Conservation (phyloP, 768 basidiomycete genomes). For the Amanita molliuscula region DNA sequence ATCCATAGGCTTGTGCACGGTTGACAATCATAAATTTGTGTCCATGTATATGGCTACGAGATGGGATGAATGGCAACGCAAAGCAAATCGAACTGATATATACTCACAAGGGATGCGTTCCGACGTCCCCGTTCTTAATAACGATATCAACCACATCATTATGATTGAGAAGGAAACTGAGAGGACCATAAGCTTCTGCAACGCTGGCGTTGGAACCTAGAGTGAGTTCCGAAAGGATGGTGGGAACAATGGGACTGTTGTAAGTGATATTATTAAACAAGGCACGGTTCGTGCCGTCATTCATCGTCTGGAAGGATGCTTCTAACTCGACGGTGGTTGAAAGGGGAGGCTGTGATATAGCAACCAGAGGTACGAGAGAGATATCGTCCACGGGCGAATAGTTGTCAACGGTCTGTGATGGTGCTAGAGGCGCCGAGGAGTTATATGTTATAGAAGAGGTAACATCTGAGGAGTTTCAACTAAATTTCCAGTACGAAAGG, state of each 20-base stretch:
- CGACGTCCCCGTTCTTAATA: constrained; percentile 59
- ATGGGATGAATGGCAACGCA: constrained; percentile 1
- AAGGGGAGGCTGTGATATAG: constrained; percentile 35
- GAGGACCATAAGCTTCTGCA: constrained; percentile 68
- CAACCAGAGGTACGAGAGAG: constrained; percentile 51
- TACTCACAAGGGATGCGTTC: constrained; percentile 78
- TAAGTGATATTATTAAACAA: constrained; percentile 65
- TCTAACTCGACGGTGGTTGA: constrained; percentile 61
- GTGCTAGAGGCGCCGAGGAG: constrained; percentile 36
- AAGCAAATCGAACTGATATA: constrained; percentile 1
- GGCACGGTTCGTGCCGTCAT: constrained; percentile 79
- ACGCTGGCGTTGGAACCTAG: constrained; percentile 66
- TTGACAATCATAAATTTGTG: constrained; percentile 79
- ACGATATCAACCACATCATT: constrained; percentile 71
- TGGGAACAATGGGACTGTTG: constrained; percentile 62
- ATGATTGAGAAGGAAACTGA: constrained; percentile 66
- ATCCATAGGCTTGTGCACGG: constrained; percentile 59
- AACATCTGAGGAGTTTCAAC: constrained; percentile 37
- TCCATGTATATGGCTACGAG: constrained; percentile 76
- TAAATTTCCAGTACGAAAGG: background rate
- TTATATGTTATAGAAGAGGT: constrained; percentile 80
- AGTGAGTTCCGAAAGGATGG: constrained; percentile 64
- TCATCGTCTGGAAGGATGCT: constrained; percentile 74
- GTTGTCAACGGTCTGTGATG: constrained; percentile 39
- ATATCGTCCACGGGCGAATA: constrained; percentile 63